Evolutionary conservation across 1,284 basidiomycete genomes (phyloP).

Genomic region (Flammula alnicola): DNA sequence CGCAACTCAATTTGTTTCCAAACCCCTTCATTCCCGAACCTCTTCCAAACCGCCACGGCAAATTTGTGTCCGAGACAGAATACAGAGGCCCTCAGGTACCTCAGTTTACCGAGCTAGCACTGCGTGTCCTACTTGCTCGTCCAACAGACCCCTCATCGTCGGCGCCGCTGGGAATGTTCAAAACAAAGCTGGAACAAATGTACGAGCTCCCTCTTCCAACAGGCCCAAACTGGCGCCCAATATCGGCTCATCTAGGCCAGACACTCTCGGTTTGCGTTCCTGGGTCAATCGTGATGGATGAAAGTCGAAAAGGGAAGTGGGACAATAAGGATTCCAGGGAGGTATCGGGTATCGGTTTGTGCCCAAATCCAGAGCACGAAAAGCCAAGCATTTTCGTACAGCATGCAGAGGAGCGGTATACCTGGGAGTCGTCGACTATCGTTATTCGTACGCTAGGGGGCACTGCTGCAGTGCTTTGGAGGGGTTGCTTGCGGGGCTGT

Average conservation of each 20-base stretch:
- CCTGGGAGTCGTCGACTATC: conserved; percentile 65
- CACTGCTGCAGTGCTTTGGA: conserved; percentile 67
- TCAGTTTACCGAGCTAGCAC: conserved; percentile 26
- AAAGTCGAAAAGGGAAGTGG: conserved; percentile 14
- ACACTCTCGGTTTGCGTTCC: conserved; percentile 44
- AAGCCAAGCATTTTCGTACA: conserved; percentile 50
- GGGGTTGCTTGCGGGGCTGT: conserved; percentile 67
- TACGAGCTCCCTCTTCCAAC: conserved; percentile 25
- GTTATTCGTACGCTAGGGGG: conserved; percentile 53
- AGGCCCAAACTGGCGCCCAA: conserved; percentile 11
- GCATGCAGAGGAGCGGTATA: conserved; percentile 64
- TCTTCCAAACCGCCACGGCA: conserved; percentile 22
- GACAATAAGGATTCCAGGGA: conserved; percentile 18
- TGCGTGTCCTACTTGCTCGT: conserved; percentile 26
- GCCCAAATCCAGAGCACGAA: conserved; percentile 57
- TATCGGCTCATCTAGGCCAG: conserved; percentile 24
- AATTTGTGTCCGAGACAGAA: conserved; percentile 23
- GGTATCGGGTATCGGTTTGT: conserved; percentile 48
- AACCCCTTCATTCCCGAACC: conserved; percentile 58
- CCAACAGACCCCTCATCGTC: conserved; percentile 2
- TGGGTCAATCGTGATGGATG: conserved; percentile 35
- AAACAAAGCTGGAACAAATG: conserved; percentile 24
- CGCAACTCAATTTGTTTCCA: conserved; percentile 48
- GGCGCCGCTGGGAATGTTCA: background rate
- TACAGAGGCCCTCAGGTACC: conserved; percentile 19